Evolutionary conservation across 75 land plant genomes (phyloP).

Genomic region (Selaginella tamariscina): DNA sequence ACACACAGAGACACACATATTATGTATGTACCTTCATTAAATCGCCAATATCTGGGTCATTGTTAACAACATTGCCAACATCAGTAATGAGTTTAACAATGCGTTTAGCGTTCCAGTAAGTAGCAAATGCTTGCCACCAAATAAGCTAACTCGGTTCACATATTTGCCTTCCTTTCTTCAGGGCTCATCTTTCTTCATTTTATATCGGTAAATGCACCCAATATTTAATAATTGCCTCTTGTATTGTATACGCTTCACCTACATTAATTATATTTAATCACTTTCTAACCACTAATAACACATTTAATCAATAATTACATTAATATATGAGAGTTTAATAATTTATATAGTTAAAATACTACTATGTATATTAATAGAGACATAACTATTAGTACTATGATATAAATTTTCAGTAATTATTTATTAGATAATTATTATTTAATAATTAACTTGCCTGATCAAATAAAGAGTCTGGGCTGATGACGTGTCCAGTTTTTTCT

Average conservation of each 20-base stretch:
- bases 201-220: constrained; percentile 79
- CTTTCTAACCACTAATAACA: no score
- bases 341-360: background rate
- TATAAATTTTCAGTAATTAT: no score
- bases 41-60: constrained; percentile 92
- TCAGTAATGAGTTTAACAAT: constrained; percentile 76
- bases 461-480: constrained; percentile 88
- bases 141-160: constrained; percentile 82
- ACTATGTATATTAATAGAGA: no score
- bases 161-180: constrained; percentile 45
- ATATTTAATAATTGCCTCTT: constrained; percentile 87
- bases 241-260: constrained; percentile 91
- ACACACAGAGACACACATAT: no score
- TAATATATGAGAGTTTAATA: no score
- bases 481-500: constrained; percentile 74
- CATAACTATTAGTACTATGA: no score
- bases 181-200: constrained; percentile 83
- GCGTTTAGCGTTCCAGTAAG: constrained; percentile 83
- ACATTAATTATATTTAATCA: no score
- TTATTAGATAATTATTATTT: no score
- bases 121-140: constrained; percentile 98
- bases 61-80: constrained; percentile 70
- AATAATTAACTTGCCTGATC: constrained; percentile 93
- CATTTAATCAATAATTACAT: no score
- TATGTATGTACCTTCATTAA: constrained; percentile 84